Conservation (phyloP, 2,329 filamentous ascomycete species). For the Bipolaris cookei region DNA sequence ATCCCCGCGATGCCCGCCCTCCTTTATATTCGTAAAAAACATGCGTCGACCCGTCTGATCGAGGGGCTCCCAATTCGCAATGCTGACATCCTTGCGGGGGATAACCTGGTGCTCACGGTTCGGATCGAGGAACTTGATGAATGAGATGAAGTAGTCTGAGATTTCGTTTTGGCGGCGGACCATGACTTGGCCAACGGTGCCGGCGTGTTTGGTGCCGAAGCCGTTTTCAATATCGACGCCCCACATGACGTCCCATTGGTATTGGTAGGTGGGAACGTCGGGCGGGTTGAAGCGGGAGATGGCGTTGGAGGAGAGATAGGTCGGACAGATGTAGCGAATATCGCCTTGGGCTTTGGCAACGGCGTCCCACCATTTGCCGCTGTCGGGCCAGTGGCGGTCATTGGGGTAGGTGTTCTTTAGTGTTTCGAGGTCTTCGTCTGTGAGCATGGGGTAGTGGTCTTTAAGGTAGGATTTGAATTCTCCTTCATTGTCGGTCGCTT, state of each 20-base stretch:
- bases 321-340: slow-evolving; percentile 45
- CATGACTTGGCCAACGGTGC: slow-evolving; percentile 44
- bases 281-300: slow-evolving; percentile 39
- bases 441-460: slow-evolving; percentile 55
- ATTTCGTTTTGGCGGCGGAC: slow-evolving; percentile 37
- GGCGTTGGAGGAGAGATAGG: slow-evolving; percentile 41
- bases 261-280: slow-evolving; percentile 37
- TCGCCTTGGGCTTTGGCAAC: slow-evolving; percentile 44
- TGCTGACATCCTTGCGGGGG: slow-evolving; percentile 1
- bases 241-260: slow-evolving; percentile 46
- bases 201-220: slow-evolving; percentile 44
- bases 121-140: slow-evolving; percentile 43
- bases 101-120: slow-evolving; percentile 30
- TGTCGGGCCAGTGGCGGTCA: slow-evolving; percentile 44
- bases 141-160: slow-evolving; percentile 42
- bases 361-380: slow-evolving; percentile 42
- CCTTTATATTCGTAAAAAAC: slow-evolving; percentile 42
- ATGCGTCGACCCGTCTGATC: slow-evolving; percentile 30
- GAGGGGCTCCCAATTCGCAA: slow-evolving; percentile 32
- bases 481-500: slow-evolving; percentile 47
- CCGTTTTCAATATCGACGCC: slow-evolving; percentile 40
- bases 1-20: slow-evolving; percentile 31
- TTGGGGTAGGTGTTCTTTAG: slow-evolving; percentile 41
- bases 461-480: slow-evolving; percentile 43
- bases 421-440: slow-evolving; percentile 57